These are phyloP conservation scores for Dillenia turbinata DNA, from an alignment of 164 flowering plant species.

Conservation along the genomic window DNA sequence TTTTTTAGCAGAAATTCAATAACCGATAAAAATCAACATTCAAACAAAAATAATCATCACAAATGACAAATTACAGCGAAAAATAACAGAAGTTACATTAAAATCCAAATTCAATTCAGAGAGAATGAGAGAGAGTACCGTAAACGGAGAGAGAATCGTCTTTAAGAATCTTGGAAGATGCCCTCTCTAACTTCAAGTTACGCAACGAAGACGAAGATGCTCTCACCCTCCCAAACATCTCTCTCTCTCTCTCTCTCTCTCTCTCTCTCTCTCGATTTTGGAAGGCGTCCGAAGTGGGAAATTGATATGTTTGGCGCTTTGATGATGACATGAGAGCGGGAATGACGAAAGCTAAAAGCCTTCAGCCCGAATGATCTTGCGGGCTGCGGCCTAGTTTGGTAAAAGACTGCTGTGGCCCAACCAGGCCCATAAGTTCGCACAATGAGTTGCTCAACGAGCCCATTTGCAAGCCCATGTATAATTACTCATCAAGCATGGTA, in stretches of 20 bases:
- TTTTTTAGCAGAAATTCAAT: background rate
- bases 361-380: too few species aligned
- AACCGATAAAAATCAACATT: background rate
- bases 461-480: too few species aligned
- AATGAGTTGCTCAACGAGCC: too few species aligned
- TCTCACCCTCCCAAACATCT: constrained; percentile 60
- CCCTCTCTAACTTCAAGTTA: constrained; percentile 35
- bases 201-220: constrained; percentile 36
- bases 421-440: too few species aligned
- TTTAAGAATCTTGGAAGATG: constrained; percentile 50
- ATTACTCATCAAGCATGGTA: too few species aligned
- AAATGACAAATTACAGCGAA: background rate
- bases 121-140: constrained; percentile 31
- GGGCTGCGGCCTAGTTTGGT: too few species aligned
- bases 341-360: too few species aligned
- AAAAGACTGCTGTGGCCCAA: too few species aligned
- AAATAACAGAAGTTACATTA: background rate
- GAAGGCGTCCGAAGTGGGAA: background rate
- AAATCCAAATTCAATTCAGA: background rate
- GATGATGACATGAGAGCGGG: background rate
- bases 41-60: background rate
- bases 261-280: constrained; percentile 11
- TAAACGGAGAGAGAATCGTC: constrained; percentile 68
- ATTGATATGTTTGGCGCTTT: background rate
- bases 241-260: constrained; percentile 17